Evolutionary conservation across 2,329 filamentous ascomycete species (phyloP).

Genomic region (Colletotrichum tropicicola): DNA sequence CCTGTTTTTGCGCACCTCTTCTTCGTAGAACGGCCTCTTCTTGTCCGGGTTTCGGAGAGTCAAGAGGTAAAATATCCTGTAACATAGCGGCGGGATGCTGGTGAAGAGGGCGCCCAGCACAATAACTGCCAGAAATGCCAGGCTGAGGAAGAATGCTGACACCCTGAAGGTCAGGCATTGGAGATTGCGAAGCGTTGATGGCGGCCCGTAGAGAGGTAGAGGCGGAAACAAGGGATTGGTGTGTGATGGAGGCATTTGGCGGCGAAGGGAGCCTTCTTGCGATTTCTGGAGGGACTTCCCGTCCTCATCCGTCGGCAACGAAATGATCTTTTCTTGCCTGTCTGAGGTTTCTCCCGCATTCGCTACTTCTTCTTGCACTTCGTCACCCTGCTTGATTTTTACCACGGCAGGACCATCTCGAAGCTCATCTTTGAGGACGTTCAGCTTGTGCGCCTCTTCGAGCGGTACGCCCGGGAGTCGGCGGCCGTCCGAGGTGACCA

Average conservation of each 20-base stretch:
- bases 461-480: conserved; percentile 75
- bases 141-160: conserved; percentile 78
- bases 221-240: conserved; percentile 88
- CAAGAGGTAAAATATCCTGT: conserved; percentile 59
- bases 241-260: conserved; percentile 68
- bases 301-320: conserved; percentile 39
- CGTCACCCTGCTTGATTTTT: conserved; percentile 31
- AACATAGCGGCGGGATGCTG: conserved; percentile 63
- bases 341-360: conserved; percentile 43
- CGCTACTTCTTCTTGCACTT: conserved; percentile 37
- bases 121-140: conserved; percentile 80
- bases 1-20: conserved; percentile 71
- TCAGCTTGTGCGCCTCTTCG: conserved; percentile 76
- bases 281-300: conserved; percentile 50
- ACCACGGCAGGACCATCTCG: conserved; percentile 38
- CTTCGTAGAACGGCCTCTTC: conserved; percentile 74
- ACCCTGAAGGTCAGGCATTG: conserved; percentile 73
- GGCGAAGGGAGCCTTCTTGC: conserved; percentile 55
- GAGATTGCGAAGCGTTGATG: conserved; percentile 69
- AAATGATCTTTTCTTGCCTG: conserved; percentile 37
- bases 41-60: conserved; percentile 68
- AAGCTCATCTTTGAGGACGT: conserved; percentile 65
- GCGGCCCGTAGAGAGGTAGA: conserved; percentile 82
- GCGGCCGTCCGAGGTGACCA: conserved; percentile 73
- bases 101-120: conserved; percentile 79